phyloP scores from a whole-genome alignment of 1,139 yeast genomes.

The Wickerhamomyces sp. region DNA sequence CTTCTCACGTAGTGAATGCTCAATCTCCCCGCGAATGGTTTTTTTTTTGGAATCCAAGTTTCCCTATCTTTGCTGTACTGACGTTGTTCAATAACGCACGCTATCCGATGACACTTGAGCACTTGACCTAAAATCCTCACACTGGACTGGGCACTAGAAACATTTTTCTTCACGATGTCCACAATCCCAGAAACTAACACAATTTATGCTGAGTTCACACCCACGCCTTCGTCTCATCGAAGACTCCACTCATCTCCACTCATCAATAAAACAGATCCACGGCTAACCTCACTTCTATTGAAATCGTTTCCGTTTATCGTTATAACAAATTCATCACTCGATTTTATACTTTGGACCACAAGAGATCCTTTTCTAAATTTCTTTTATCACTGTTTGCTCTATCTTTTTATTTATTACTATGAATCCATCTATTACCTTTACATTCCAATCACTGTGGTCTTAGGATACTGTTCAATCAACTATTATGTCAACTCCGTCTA shows the following conservation, averaged over 20 bases:
- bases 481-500: constrained; percentile 12
- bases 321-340: constrained; percentile 24
- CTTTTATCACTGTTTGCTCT: constrained; percentile 5
- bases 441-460: constrained; percentile 6
- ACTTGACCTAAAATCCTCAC: too few relatives aligned
- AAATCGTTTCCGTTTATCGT: constrained; percentile 41
- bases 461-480: constrained; percentile 7
- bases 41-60: too few relatives aligned
- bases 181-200: neutral
- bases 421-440: constrained; percentile 4
- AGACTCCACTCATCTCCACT: constrained; percentile 3
- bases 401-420: constrained; percentile 8
- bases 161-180: too few relatives aligned
- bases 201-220: constrained; percentile 4
- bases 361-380: constrained; percentile 4
- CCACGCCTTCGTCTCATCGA: constrained; percentile 1
- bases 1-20: too few relatives aligned
- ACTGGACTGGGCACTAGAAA: too few relatives aligned
- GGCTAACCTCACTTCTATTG: constrained; percentile 38
- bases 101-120: too few relatives aligned
- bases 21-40: too few relatives aligned
- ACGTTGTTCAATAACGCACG: too few relatives aligned
- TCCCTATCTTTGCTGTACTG: too few relatives aligned
- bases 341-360: constrained; percentile 9
- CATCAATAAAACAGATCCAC: constrained; percentile 39